A percentile compares a stretch with the other conserved stretches of the same genome.
These are phyloP conservation scores for Colletotrichum shisoi DNA, from an alignment of 2,329 filamentous ascomycete species.

Conservation along the genomic window DNA sequence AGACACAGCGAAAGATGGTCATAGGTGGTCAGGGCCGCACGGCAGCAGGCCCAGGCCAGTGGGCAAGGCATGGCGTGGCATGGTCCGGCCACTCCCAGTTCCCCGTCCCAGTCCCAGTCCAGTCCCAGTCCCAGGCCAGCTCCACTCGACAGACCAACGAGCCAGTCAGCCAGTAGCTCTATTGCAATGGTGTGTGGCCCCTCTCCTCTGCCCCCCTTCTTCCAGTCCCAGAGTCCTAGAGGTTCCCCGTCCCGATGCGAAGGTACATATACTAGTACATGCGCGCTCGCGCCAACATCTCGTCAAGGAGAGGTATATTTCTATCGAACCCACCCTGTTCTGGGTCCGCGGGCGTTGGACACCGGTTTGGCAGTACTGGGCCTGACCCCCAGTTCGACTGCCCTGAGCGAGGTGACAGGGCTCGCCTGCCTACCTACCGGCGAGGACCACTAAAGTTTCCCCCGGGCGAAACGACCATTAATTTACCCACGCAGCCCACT, in stretches of 20 bases:
- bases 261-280: conserved; percentile 19
- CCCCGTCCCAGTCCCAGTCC: conserved; percentile 23
- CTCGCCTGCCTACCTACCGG: conserved; percentile 21
- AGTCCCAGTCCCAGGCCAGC: conserved; percentile 20
- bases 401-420: neutral
- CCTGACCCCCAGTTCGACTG: conserved; percentile 8
- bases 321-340: conserved; percentile 6
- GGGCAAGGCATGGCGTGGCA: conserved; percentile 31
- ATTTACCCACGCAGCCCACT: conserved; percentile 29
- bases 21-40: conserved; percentile 36
- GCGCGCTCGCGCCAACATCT: neutral
- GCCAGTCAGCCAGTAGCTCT: conserved; percentile 15
- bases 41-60: conserved; percentile 34
- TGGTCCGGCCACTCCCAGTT: conserved; percentile 37
- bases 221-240: conserved; percentile 18
- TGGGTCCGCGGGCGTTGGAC: conserved; percentile 19
- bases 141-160: conserved; percentile 24
- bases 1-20: conserved; percentile 34
- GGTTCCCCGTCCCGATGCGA: conserved; percentile 23
- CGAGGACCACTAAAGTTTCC: conserved; percentile 27
- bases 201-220: conserved; percentile 6
- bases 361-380: conserved; percentile 4
- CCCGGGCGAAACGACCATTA: conserved; percentile 21
- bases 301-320: conserved; percentile 4
- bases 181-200: conserved; percentile 23